Percentiles rank a stretch among this genome's conserved stretches.
phyloP scores from a whole-genome alignment of 805 yeast genomes.

The Spathaspora passalidarum region DNA sequence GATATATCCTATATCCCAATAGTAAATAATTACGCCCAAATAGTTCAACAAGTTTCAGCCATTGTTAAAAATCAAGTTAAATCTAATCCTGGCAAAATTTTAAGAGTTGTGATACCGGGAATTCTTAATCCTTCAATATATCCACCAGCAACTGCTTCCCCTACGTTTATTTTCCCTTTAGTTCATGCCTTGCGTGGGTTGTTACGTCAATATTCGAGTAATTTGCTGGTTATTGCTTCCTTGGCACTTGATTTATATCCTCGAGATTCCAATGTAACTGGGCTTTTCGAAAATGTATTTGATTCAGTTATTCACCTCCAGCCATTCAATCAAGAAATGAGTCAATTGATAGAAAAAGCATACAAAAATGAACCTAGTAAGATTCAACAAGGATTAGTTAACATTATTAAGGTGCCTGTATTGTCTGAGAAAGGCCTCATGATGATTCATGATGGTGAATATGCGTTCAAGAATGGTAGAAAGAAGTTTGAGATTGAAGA shows the following conservation, averaged over 20 bases:
- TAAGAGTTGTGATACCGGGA: slow-evolving; percentile 73
- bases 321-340: slow-evolving; percentile 77
- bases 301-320: slow-evolving; percentile 73
- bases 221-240: slow-evolving; percentile 52
- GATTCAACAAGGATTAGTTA: slow-evolving; percentile 82
- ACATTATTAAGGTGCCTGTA: slow-evolving; percentile 68
- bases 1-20: slow-evolving; percentile 60
- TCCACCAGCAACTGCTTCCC: slow-evolving; percentile 45
- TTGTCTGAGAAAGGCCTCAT: slow-evolving; percentile 76
- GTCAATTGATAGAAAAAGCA: slow-evolving; percentile 61
- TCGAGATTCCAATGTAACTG: slow-evolving; percentile 44
- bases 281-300: slow-evolving; percentile 51
- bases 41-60: slow-evolving; percentile 41
- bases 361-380: slow-evolving; percentile 71
- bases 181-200: slow-evolving; percentile 57
- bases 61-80: slow-evolving; percentile 32
- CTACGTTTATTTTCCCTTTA: slow-evolving; percentile 55
- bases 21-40: slow-evolving; percentile 13
- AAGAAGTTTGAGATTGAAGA: slow-evolving; percentile 82
- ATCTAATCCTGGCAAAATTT: slow-evolving; percentile 43
- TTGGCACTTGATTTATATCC: slow-evolving; percentile 67
- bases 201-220: slow-evolving; percentile 42
- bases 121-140: slow-evolving; percentile 77
- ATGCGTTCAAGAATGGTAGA: slow-evolving; percentile 69
- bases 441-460: slow-evolving; percentile 72